phyloP scores from a whole-genome alignment of 2,329 filamentous ascomycete species.

The Paraphaeosphaeria sporulosa region DNA sequence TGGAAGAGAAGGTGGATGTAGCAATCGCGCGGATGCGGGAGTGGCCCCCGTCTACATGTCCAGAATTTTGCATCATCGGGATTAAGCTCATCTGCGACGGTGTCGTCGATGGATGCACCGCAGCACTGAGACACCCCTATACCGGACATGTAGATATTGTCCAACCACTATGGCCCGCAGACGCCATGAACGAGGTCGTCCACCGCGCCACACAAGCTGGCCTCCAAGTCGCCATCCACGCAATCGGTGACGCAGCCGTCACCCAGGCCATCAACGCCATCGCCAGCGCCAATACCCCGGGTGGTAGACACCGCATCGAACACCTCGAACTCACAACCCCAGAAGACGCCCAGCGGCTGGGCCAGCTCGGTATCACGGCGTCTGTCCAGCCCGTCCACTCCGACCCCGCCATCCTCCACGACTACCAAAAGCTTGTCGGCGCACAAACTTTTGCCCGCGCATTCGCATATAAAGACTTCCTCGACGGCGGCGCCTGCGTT shows the following conservation, averaged over 20 bases:
- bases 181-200: conserved; percentile 62
- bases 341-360: conserved; percentile 64
- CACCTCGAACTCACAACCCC: conserved; percentile 67
- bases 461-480: conserved; percentile 70
- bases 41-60: conserved; percentile 55
- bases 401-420: conserved; percentile 71
- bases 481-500: conserved; percentile 59
- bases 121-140: conserved; percentile 67
- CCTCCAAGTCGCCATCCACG: conserved; percentile 69
- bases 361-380: conserved; percentile 73
- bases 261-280: conserved; percentile 65
- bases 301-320: conserved; percentile 67
- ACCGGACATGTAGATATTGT: conserved; percentile 54
- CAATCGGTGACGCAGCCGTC: conserved; percentile 69
- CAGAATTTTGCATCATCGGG: conserved; percentile 63
- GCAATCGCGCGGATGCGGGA: conserved; percentile 56
- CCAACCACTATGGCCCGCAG: conserved; percentile 63
- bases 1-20: conserved; percentile 59
- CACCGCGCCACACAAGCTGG: conserved; percentile 60
- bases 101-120: conserved; percentile 71
- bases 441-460: conserved; percentile 63
- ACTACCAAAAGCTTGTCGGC: conserved; percentile 67
- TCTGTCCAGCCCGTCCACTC: conserved; percentile 94
- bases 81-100: conserved; percentile 72
- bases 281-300: conserved; percentile 51